Evolutionary conservation across 805 yeast species (phyloP).

Genomic region (Zygotorulaspora sp.): DNA sequence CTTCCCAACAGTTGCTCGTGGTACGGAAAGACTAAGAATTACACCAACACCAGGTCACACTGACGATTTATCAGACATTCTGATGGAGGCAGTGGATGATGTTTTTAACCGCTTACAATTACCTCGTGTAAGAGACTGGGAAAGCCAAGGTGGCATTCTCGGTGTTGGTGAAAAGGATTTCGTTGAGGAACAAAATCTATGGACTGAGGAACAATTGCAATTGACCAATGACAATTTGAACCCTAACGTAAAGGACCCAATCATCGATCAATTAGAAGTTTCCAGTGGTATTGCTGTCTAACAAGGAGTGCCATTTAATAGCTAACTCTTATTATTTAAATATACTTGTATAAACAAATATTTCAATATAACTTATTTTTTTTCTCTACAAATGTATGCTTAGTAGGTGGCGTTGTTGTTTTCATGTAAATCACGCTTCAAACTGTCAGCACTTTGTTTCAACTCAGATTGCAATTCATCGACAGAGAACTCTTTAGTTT

Average conservation of each 20-base stretch:
- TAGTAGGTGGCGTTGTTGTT: conserved; percentile 18
- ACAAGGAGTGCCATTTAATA: neutral
- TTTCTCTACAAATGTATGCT: neutral
- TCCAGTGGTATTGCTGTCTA: conserved; percentile 53
- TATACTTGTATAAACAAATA: neutral
- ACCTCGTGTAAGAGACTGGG: conserved; percentile 76
- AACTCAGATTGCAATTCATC: conserved; percentile 21
- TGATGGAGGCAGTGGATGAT: conserved; percentile 73
- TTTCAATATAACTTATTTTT: neutral
- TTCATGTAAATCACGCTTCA: conserved; percentile 33
- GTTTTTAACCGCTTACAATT: conserved; percentile 73
- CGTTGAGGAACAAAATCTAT: conserved; percentile 56
- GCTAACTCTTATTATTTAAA: conserved; percentile 1
- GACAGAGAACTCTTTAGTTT: conserved; percentile 22
- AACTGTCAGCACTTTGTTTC: conserved; percentile 26
- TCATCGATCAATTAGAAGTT: conserved; percentile 58
- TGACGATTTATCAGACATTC: conserved; percentile 65
- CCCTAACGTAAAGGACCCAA: conserved; percentile 60
- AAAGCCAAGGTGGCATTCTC: conserved; percentile 75
- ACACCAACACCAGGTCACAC: conserved; percentile 99
- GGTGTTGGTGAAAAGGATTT: conserved; percentile 69
- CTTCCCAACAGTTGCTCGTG: conserved; percentile 95
- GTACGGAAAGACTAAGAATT: conserved; percentile 91
- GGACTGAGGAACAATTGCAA: conserved; percentile 79
- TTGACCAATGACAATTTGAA: conserved; percentile 62